Percentiles rank a stretch among this genome's conserved stretches.
These are phyloP conservation scores for Penicillium coprophilum DNA, from an alignment of 495 filamentous ascomycete genomes.

Conservation along the genomic window DNA sequence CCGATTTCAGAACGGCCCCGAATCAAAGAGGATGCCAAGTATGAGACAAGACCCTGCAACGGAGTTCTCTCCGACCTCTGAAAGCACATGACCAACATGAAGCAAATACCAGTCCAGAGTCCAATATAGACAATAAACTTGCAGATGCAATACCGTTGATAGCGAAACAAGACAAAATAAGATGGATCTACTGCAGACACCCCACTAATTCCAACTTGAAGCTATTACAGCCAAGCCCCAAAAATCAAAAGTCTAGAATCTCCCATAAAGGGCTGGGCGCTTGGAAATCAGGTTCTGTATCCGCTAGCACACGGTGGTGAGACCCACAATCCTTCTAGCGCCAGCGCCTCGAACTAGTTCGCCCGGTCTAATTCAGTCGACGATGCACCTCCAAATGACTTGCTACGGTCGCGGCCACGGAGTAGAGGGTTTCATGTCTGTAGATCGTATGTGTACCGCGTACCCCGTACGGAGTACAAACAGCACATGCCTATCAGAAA, in stretches of 20 bases:
- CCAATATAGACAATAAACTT: background rate
- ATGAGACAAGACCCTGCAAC: background rate
- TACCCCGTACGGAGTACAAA: background rate
- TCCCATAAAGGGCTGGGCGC: conserved; percentile 5
- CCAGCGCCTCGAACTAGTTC: conserved; percentile 13
- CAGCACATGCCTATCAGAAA: background rate
- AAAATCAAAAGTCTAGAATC: conserved; percentile 12
- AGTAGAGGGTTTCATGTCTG: background rate
- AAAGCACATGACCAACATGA: background rate
- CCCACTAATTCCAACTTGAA: conserved; percentile 3
- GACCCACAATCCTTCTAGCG: conserved; percentile 11
- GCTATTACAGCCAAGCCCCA: conserved; percentile 8
- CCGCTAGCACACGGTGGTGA: conserved; percentile 1
- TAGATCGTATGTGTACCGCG: too few species aligned
- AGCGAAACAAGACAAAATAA: background rate
- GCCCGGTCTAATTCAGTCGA: background rate
- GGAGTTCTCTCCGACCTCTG: background rate
- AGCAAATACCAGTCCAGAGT: too few species aligned
- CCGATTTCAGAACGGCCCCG: background rate
- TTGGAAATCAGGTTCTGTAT: conserved; percentile 4
- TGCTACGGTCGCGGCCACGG: background rate
- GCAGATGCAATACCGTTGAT: conserved; percentile 3
- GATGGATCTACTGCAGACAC: conserved; percentile 8
- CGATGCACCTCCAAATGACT: background rate
- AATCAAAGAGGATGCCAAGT: background rate